Evolutionary conservation across 805 yeast genomes (phyloP), one percentile per base, ranked within the genome.

Genomic region (Ogataea sp.): DNA sequence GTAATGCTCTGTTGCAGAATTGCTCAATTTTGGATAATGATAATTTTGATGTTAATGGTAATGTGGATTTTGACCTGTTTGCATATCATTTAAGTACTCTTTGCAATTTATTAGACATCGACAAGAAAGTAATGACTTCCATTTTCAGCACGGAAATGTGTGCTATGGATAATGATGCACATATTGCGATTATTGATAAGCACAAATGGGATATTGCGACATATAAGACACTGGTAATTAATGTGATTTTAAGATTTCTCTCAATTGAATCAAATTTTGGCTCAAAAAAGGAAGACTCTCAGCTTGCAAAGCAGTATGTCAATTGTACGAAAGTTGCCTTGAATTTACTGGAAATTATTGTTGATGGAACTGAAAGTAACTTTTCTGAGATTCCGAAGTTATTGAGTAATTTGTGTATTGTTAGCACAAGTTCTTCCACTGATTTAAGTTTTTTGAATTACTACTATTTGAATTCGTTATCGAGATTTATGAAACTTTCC

Each of bases 31-130:
- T 53, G 15, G 47, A 40, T 8, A 36, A 41, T 9, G 56, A 54
- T 1, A 53, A 68, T n/a, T 63, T 53, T 50, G 64, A 48, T 21
- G 36, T 40, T 24, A 40, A 43, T 7, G 55, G 59, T 1, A 61
- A 70, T 20, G 83, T 81, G 48, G 96, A 88, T 53, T 63, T 75
- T 37, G 76, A 69, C 2, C 62, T 72, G 18, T 79, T 83, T 47
- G 64, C 77, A 2, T 89, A 88, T 53, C 71, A 80, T 41, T 50
- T 83, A 34, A 66, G 68, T 16, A 65, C 73, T 0, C 49, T 88
- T 7, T 57, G 67, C 6, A 71, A 71, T 32, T 71, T 85, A 1
- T 53, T 86, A 23, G 56, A 55, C 5, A 62, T 74, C 7, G 71
- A 77, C 41, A 54, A 58, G 13, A 63, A 65, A 25, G 47, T 44